Conservation (phyloP, 1,284 basidiomycete genomes). For the Tilletiopsis washingtonensis region DNA sequence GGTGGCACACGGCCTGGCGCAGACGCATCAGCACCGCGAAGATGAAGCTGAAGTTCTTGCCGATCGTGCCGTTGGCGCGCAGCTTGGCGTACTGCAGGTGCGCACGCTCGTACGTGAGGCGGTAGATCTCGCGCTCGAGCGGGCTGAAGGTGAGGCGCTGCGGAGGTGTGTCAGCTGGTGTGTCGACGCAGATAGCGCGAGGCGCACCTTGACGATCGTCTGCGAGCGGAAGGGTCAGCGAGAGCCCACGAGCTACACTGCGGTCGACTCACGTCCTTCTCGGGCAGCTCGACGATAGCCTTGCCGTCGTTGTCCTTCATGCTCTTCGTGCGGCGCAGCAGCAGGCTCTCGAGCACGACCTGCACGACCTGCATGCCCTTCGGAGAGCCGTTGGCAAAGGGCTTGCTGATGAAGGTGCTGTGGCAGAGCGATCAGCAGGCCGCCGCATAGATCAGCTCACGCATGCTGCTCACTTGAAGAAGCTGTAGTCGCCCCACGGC, state of each 20-base stretch:
- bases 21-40: slow-evolving; percentile 50
- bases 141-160: slow-evolving; percentile 25
- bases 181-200: too few relatives aligned
- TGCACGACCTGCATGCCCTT: slow-evolving; percentile 44
- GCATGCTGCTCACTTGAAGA: too few relatives aligned
- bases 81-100: slow-evolving; percentile 33
- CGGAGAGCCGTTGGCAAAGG: slow-evolving; percentile 38
- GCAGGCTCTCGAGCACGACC: slow-evolving; percentile 50
- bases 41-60: slow-evolving; percentile 47
- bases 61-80: slow-evolving; percentile 31
- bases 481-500: slow-evolving; percentile 60
- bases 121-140: slow-evolving; percentile 47
- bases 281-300: slow-evolving; percentile 77
- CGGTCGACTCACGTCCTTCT: slow-evolving; percentile 70
- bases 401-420: slow-evolving; percentile 41
- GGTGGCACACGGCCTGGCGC: slow-evolving; percentile 50
- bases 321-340: slow-evolving; percentile 80
- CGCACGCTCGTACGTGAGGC: slow-evolving; percentile 42
- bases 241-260: too few relatives aligned
- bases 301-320: slow-evolving; percentile 80
- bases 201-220: too few relatives aligned
- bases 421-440: too few relatives aligned
- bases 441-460: too few relatives aligned
- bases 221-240: too few relatives aligned
- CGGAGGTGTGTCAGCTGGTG: slow-evolving; percentile 6